phyloP scores from a whole-genome alignment of 805 yeast genomes.

The Schizosaccharomyces japonicus region DNA sequence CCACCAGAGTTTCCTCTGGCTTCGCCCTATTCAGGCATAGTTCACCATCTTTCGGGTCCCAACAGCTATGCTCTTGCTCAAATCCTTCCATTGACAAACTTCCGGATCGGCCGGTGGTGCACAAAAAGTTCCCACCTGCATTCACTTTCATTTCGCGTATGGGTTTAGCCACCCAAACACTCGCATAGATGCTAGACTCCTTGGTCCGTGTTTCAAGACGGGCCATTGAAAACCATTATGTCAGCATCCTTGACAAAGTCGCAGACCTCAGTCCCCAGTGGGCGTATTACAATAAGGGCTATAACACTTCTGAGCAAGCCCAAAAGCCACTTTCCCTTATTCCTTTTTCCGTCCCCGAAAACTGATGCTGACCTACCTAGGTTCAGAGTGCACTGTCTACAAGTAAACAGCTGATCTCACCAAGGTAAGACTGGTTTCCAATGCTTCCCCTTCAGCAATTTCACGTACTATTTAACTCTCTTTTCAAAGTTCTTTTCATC shows the following conservation, averaged over 20 bases:
- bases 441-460: slow-evolving; percentile 25
- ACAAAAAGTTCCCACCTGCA: slow-evolving; percentile 18
- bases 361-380: slow-evolving; percentile 18
- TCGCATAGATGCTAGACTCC: slow-evolving; percentile 23
- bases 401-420: slow-evolving; percentile 12
- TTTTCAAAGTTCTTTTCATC: slow-evolving; percentile 24
- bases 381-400: slow-evolving; percentile 13
- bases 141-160: slow-evolving; percentile 21
- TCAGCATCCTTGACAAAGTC: slow-evolving; percentile 18
- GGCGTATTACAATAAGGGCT: slow-evolving; percentile 6
- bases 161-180: slow-evolving; percentile 21
- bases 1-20: slow-evolving; percentile 26
- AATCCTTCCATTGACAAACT: slow-evolving; percentile 19
- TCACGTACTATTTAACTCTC: slow-evolving; percentile 25
- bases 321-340: slow-evolving; percentile 17
- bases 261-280: slow-evolving; percentile 16
- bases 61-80: slow-evolving; percentile 24
- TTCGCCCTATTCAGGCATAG: slow-evolving; percentile 25
- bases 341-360: slow-evolving; percentile 18
- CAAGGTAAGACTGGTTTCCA: slow-evolving; percentile 20
- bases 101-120: slow-evolving; percentile 22
- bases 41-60: slow-evolving; percentile 25
- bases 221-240: slow-evolving; percentile 18
- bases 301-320: slow-evolving; percentile 12
- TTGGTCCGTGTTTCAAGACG: slow-evolving; percentile 23